Evolutionary conservation across 2,329 filamentous ascomycete genomes (phyloP), one percentile per base, ranked within the genome.

Genomic region (Lanzia echinophila): DNA sequence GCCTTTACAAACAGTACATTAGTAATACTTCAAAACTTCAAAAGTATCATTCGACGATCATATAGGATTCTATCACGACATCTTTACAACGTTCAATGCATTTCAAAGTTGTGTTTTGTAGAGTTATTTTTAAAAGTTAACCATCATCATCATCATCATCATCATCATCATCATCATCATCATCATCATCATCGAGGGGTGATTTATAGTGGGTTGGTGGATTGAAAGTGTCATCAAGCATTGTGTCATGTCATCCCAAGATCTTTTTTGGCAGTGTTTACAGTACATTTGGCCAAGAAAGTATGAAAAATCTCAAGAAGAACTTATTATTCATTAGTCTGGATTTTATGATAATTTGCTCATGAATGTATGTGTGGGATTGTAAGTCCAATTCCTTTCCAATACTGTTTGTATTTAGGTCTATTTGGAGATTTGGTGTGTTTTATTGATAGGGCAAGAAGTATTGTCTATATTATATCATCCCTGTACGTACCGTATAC

Each of bases 201-300:
- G 24, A 28, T 28, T 28, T 28, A n/a, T n/a, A 8, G 8, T 8
- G 24, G 24, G 24, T 28, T 28, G 24, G 8, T 28, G 8, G 22
- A 22, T 52, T 52, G 50, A 47, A 33, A 47, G n/a, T 47, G 34
- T 44, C 50, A 44, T 52, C 50, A 52, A 52, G 50, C 39, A 41
- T 31, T 53, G 50, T 48, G 43, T 42, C 43, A 53, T 48, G 50
- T 41, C 50, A 48, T 53, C 50, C 20, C 20, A 44, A 53, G 41
- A 44, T 11, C 12, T 17, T n/a, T 17, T 11, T 3, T 13, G 12
- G 10, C 10, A 17, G 38, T 41, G 20, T 8, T 11, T 41, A 20
- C 38, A 24, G 38, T 41, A 48, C 24, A 34, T 53, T 33, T 41
- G 38, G 24, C 38, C 38, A 41, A 20, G 38, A 41, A 20, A 17